A percentile compares a stretch with the other conserved stretches of the same genome.
These are phyloP conservation scores for Xylaria longipes DNA, from an alignment of 495 filamentous ascomycete genomes.

Conservation along the genomic window DNA sequence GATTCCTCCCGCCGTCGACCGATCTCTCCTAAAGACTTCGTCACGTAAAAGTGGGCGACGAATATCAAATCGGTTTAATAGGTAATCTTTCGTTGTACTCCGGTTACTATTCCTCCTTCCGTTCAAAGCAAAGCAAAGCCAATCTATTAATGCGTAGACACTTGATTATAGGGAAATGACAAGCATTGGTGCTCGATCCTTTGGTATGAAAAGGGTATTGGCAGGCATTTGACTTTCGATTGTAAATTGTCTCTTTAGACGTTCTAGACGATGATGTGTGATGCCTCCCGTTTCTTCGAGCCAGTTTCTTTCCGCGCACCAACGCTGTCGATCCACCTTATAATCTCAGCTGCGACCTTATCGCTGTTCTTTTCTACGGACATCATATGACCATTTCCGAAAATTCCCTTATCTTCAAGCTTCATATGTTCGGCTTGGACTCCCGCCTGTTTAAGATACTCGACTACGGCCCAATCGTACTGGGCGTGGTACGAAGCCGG, in stretches of 20 bases:
- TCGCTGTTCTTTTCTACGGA: constrained; percentile 68
- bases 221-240: neutral
- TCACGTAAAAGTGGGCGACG: no score
- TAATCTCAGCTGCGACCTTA: constrained; percentile 50
- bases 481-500: constrained; percentile 62
- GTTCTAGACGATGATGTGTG: neutral
- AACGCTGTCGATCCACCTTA: constrained; percentile 47
- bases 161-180: no score
- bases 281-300: neutral
- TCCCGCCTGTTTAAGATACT: constrained; percentile 63
- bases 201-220: neutral
- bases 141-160: no score
- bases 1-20: no score
- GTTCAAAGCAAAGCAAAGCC: no score
- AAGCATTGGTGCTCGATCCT: neutral
- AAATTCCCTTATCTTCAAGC: constrained; percentile 53
- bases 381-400: constrained; percentile 65
- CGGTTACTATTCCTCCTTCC: no score
- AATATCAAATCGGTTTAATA: no score
- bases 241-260: neutral
- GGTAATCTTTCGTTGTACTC: no score
- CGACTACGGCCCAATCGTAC: constrained; percentile 64
- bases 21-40: no score
- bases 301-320: neutral
- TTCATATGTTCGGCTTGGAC: constrained; percentile 53